Evolutionary conservation across 176 grass and related monocot genomes (phyloP).

Genomic region (Oropetium thomaeum): DNA sequence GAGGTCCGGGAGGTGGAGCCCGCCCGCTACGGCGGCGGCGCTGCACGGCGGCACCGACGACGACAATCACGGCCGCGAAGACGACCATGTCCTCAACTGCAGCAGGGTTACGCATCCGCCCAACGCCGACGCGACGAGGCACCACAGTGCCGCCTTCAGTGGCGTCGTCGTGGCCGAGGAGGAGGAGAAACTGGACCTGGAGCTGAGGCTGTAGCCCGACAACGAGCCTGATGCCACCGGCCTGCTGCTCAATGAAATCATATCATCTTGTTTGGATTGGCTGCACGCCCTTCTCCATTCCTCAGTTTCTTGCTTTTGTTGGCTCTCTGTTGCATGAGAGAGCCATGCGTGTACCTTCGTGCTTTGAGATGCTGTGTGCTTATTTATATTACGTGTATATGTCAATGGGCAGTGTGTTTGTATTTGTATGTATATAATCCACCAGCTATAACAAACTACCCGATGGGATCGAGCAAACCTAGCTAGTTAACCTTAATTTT

Average conservation of each 20-base stretch:
- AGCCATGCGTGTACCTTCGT: not conserved
- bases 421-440: not conserved
- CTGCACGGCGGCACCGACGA: not conserved
- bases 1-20: not conserved
- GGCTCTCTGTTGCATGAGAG: not conserved
- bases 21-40: not conserved
- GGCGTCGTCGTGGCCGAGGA: not conserved
- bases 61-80: not conserved
- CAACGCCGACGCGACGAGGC: not conserved
- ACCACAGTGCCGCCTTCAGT: not conserved
- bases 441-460: no score
- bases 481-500: no score
- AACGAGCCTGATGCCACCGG: not conserved
- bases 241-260: not conserved
- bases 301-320: not conserved
- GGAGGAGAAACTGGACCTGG: not conserved
- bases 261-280: not conserved
- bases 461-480: no score
- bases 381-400: no score
- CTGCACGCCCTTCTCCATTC: not conserved
- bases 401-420: not conserved
- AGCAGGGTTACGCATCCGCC: not conserved
- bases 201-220: not conserved
- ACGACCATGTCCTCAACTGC: not conserved
- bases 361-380: not conserved